Evolutionary conservation across 2,329 filamentous ascomycete genomes (phyloP), one percentile per base, ranked within the genome.

Genomic region (Paecilomyces fulvus): DNA sequence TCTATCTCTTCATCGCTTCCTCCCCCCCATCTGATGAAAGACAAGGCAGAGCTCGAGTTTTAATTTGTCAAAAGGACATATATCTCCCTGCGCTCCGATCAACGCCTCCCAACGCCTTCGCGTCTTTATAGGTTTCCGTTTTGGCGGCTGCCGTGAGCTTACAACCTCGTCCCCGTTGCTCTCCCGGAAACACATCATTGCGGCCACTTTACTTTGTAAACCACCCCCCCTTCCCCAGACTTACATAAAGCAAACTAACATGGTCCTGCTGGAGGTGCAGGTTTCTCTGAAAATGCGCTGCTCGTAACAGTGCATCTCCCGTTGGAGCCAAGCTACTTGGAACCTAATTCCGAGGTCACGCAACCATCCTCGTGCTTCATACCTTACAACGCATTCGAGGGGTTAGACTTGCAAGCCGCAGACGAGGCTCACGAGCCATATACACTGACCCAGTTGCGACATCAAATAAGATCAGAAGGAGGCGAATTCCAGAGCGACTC

Each of bases 211-310:
- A 48, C 43, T 17, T 30, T 21, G 20, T 49, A 12, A 33, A 48
- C 14, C 49, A 50, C 11, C 25, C 25, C 25, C 25, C 49, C 7
- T 7, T 33, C 20, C 21, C 23, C 11, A 30, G 28, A 52, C 33
- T 28, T 25, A 14, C 30, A 23, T 14, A 30, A 11, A 25, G 3
- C 21, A 52, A 21, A 33, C 51, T 52, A n/a, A 52, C 28, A 43
- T 20, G 30, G 25, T 33, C 51, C 14, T 33, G 23, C n/a, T 33
- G 30, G 17, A 28, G 11, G 46, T 25, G 37, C 12, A 52, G 30
- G 37, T 12, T 49, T 2, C 8, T 54, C 20, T 46, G 55, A 59
- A 59, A 51, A 59, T 59, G 59, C 55, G 59, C 57, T 55, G 50
- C 57, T 59, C 54, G 30, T 57, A 48, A 49, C 49, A 17, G 52